Evolutionary conservation across 176 grass and related monocot species (phyloP).

Genomic region (Leersia perrieri): DNA sequence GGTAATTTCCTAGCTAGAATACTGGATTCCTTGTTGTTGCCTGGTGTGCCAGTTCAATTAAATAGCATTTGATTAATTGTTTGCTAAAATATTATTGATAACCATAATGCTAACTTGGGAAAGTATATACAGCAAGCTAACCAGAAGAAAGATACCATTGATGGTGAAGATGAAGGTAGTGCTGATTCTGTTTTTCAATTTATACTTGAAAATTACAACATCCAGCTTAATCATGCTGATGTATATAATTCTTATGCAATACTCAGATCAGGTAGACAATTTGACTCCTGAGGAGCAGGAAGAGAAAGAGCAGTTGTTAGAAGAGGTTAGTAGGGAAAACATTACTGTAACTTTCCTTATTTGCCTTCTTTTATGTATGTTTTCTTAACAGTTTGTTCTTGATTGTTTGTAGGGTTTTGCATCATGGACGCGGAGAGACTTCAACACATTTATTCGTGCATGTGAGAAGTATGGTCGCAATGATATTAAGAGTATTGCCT

Average conservation of each 20-base stretch:
- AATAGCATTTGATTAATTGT: conserved; percentile 11
- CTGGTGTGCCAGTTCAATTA: background rate
- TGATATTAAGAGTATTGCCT: conserved; percentile 90
- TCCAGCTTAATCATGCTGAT: conserved; percentile 33
- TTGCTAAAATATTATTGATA: background rate
- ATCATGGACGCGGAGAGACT: conserved; percentile 90
- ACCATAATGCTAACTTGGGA: conserved; percentile 26
- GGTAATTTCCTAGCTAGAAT: conserved; percentile 44
- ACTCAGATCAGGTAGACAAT: conserved; percentile 73
- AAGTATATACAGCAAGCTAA: conserved; percentile 64
- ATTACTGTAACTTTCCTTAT: background rate
- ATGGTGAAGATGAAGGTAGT: conserved; percentile 96
- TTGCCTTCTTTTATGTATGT: background rate
- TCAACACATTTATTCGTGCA: conserved; percentile 89
- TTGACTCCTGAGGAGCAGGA: conserved; percentile 81
- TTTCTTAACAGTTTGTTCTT: background rate
- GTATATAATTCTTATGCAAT: conserved; percentile 31
- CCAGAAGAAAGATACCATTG: conserved; percentile 92
- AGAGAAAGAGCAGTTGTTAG: conserved; percentile 84
- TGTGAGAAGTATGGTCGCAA: conserved; percentile 96
- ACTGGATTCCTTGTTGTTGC: background rate
- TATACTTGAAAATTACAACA: background rate
- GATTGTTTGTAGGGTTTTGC: conserved; percentile 68
- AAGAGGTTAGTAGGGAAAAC: conserved; percentile 50
- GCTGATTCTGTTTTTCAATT: background rate